Evolutionary conservation across 371 early-diverging fungal species (phyloP), one percentile per base, ranked within the genome.

Genomic region (Saksenaea vasiformis): DNA sequence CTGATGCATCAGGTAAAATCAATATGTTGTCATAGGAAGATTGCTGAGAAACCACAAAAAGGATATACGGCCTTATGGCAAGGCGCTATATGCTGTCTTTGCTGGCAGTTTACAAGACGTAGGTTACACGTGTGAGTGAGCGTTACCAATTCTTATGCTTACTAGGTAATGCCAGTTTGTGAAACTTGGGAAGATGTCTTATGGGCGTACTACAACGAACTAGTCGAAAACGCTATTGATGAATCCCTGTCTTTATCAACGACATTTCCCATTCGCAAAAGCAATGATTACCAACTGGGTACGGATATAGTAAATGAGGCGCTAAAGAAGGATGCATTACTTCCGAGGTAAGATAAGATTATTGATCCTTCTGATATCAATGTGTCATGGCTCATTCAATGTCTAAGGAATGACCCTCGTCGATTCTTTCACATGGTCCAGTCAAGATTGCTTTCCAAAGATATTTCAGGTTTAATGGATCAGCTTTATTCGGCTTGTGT

Each of bases 101-200:
- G 28, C 17, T 2, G 62, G 65, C 10, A 41, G 54, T 1, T 38
- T 35, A 11, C 36, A 43, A 28, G 36, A 55, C 11, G 63, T 63
- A 56, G 62, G 24, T 54, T 62, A 36, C 11, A 53, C 22, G 15
- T 17, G 5, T 14, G 0, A 44, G 35, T 9, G 14, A 28, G 26
- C 0, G 5, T 36, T 28, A n/a, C 27, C 26, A 17, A 11, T 14
- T 44, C 27, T 54, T 31, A 37, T 34, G 5, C 1, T 13, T 38
- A 9, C 41, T 56, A 67, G 60, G 39, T 58, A 10, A 41, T 68
- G 17, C 58, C 66, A 1, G 55, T 64, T 34, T 72, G 76, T 36
- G 39, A 69, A 19, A 69, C 74, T 1, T 79, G 74, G 74, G 76
- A 79, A 56, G 74, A 74, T 56, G 60, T 76, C 0, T 44, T 79